These are phyloP conservation scores for Eimeria sp. DNA, from an alignment of 169 alveolate species.

Conservation along the genomic window DNA sequence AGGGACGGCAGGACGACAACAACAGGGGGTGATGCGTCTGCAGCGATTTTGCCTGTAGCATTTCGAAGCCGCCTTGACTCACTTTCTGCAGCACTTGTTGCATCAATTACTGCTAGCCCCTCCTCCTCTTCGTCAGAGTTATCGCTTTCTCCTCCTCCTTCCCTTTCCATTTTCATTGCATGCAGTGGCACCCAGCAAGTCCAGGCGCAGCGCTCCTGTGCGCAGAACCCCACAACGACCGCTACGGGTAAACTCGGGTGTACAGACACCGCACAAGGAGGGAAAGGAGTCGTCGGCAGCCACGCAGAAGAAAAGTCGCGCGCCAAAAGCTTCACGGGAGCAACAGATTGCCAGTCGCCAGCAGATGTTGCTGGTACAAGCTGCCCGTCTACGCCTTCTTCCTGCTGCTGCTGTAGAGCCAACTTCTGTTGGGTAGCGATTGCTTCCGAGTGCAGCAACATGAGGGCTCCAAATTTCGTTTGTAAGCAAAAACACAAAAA, in stretches of 20 bases:
- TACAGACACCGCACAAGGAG: slow-evolving; percentile 55
- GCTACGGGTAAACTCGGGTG: slow-evolving; percentile 53
- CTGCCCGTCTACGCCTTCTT: not conserved
- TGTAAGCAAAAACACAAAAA: slow-evolving; percentile 39
- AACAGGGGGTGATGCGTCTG: not conserved
- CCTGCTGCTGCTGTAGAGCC: slow-evolving; percentile 43
- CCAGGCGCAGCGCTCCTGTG: slow-evolving; percentile 11
- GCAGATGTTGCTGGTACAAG: not conserved
- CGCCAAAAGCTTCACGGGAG: slow-evolving; percentile 25
- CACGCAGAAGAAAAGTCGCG: slow-evolving; percentile 43
- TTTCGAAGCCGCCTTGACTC: not conserved
- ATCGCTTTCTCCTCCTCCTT: slow-evolving; percentile 6
- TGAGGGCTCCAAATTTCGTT: slow-evolving; percentile 46
- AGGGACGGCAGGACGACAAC: slow-evolving; percentile 37
- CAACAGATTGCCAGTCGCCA: not conserved
- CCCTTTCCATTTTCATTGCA: slow-evolving; percentile 8
- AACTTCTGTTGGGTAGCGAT: slow-evolving; percentile 1
- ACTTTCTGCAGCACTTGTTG: not conserved
- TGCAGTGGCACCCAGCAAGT: slow-evolving; percentile 54
- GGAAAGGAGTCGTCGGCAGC: slow-evolving; percentile 49
- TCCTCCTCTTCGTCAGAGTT: not conserved
- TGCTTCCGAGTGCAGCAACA: slow-evolving; percentile 61
- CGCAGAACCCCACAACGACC: slow-evolving; percentile 40
- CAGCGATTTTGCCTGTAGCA: not conserved
- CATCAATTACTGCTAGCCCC: not conserved